Evolutionary conservation across 176 grass and related monocot genomes (phyloP), one percentile per base, ranked within the genome.

Genomic region (Puya raimondii): DNA sequence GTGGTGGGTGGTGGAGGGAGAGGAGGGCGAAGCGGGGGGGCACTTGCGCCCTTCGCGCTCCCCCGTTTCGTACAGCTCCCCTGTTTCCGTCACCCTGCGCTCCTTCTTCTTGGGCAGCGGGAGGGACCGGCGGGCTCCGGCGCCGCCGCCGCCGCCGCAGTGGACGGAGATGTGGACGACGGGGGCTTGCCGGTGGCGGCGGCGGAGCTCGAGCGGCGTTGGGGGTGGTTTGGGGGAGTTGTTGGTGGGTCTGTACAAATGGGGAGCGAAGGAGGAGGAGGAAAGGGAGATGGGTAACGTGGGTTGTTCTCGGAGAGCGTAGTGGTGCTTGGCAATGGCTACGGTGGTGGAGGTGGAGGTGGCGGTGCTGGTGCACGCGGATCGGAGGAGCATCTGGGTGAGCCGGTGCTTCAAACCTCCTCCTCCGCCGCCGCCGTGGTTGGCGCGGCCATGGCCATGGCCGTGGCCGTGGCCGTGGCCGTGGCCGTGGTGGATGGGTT

Each of bases 161-260:
- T 96, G 83, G 3, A 88, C 76, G 54, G 85, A 88, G 26, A 88
- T 78, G 63, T 96, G 85, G 3, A 87, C 69, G 47, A 87, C 64
- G 23, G 88, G 82, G 51, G 81, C 65, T 64, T 68, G 66, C 27
- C 83, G 88, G 15, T 22, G 56, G 21, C 11, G 50, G 33, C 53
- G 33, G 51, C 72, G 61, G 18, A 53, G 59, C 76, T 78, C 82
- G 64, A 83, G 66, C 13, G 69, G 74, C 70, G 82, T 1, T 16
- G 56, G 29, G 29, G 29, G 4, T 33, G 29, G 29, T 33, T 33
- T 17, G 59, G n/a, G 23, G 0, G 23, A 23, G 23, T 23, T 23
- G 0, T 23, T 70, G 13, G 25, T 12, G 54, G 57, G 63, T 1
- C 58, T 78, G 50, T 66, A 61, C 3, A 3, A 14, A 20, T 64